Conservation (phyloP, 2,329 filamentous ascomycete genomes). For the Erysiphe neolycopersici region DNA sequence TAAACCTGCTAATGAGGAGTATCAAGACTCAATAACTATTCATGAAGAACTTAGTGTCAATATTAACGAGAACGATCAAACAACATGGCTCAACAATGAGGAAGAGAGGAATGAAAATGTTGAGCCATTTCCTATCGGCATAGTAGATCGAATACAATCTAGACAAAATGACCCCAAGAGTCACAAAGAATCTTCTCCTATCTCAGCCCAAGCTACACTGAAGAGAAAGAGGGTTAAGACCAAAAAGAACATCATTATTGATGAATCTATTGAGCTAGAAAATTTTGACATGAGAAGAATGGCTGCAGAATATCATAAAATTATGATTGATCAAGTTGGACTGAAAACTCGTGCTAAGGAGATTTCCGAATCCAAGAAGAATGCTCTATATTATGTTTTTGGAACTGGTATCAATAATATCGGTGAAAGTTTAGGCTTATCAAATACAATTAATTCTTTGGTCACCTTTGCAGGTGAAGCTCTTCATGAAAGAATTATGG, state of each 20-base stretch:
- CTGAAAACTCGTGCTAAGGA: conserved; percentile 19
- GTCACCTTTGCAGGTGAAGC: conserved; percentile 28
- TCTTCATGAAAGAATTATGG: conserved; percentile 18
- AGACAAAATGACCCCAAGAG: neutral
- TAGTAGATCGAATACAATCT: neutral
- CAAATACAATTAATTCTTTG: conserved; percentile 21
- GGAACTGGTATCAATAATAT: conserved; percentile 28
- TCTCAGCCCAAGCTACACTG: conserved; percentile 16
- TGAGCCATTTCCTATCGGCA: conserved; percentile 9
- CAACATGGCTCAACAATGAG: neutral
- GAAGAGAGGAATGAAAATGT: conserved; percentile 4
- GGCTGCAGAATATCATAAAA: conserved; percentile 29
- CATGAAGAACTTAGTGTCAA: neutral
- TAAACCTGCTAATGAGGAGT: conserved; percentile 17
- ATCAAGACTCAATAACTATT: conserved; percentile 14
- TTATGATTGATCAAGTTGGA: conserved; percentile 25
- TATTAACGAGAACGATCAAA: neutral
- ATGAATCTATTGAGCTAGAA: conserved; percentile 23
- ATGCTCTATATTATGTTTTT: conserved; percentile 33
- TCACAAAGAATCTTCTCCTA: conserved; percentile 12
- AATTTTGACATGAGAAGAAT: conserved; percentile 29
- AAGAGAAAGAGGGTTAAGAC: conserved; percentile 12
- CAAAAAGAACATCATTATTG: conserved; percentile 20
- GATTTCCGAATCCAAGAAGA: conserved; percentile 27
- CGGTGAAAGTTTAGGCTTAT: conserved; percentile 19